phyloP scores from a whole-genome alignment of 2,329 filamentous ascomycete genomes.

The Paraconiothyrium sp. region DNA sequence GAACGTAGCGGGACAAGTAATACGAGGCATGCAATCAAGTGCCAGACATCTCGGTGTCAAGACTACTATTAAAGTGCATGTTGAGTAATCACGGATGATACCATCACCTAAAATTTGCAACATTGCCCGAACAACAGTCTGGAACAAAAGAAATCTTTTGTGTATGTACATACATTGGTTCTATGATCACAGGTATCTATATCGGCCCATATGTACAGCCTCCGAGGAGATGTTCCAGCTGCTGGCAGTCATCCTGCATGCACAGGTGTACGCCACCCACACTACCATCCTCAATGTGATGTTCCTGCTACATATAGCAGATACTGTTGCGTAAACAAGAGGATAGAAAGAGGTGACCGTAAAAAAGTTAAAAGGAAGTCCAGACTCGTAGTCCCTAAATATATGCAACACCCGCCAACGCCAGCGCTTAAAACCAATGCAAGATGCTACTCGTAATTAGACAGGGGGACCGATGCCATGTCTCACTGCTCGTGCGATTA shows the following conservation, averaged over 20 bases:
- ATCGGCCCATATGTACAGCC: neutral
- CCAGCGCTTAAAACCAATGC: neutral
- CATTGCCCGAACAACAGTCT: neutral
- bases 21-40: too few relatives aligned
- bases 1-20: too few relatives aligned
- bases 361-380: neutral
- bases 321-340: neutral
- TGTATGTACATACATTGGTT: neutral
- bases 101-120: too few relatives aligned
- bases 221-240: neutral
- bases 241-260: too few relatives aligned
- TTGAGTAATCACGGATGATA: too few relatives aligned
- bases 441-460: neutral
- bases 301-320: neutral
- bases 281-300: too few relatives aligned
- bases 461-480: neutral
- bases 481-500: slow-evolving; percentile 6
- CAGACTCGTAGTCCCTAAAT: neutral
- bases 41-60: too few relatives aligned
- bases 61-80: too few relatives aligned
- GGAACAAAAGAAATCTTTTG: neutral
- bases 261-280: too few relatives aligned
- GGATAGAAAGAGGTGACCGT: neutral
- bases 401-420: neutral
- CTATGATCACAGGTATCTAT: neutral